Conservation (phyloP, 441 rosid genomes). For the Geranium incanum region DNA sequence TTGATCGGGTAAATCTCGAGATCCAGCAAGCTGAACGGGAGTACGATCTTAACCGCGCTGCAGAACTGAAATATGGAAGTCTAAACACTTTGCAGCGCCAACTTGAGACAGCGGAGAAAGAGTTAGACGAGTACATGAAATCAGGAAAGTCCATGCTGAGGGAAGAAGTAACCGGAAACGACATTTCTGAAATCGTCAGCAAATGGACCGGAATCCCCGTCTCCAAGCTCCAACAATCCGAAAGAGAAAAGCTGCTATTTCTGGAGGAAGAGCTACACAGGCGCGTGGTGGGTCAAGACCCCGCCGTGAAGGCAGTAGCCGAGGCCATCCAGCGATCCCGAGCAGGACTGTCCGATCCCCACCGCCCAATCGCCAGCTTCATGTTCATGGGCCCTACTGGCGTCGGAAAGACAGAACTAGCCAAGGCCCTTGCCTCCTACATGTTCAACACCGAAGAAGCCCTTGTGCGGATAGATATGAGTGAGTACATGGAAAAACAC, state of each 20-base stretch:
- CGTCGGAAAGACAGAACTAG: conserved; percentile 96
- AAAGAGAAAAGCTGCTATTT: conserved; percentile 80
- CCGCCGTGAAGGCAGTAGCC: conserved; percentile 88
- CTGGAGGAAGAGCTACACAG: conserved; percentile 92
- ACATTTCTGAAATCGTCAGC: conserved; percentile 74
- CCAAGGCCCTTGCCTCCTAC: conserved; percentile 88
- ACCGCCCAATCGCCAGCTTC: conserved; percentile 93
- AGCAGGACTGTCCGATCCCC: conserved; percentile 96
- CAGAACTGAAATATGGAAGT: conserved; percentile 93
- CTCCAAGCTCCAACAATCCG: conserved; percentile 86
- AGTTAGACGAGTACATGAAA: conserved; percentile 70
- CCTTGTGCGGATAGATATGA: conserved; percentile 95
- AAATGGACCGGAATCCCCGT: conserved; percentile 99
- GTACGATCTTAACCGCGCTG: conserved; percentile 96
- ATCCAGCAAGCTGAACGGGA: conserved; percentile 98
- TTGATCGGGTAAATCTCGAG: conserved; percentile 88
- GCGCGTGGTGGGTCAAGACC: conserved; percentile 92
- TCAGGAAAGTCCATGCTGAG: conserved; percentile 94
- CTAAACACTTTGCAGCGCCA: conserved; percentile 80
- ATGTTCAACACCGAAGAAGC: conserved; percentile 96
- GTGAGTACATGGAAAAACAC: conserved; percentile 98
- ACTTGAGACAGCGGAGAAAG: conserved; percentile 72
- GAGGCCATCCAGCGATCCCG: conserved; percentile 95
- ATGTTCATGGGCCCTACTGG: conserved; percentile 99
- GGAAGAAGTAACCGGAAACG: conserved; percentile 69